Evolutionary conservation across 331 rosid species (phyloP), one percentile per base, ranked within the genome.

Genomic region (Spiraea crenata): DNA sequence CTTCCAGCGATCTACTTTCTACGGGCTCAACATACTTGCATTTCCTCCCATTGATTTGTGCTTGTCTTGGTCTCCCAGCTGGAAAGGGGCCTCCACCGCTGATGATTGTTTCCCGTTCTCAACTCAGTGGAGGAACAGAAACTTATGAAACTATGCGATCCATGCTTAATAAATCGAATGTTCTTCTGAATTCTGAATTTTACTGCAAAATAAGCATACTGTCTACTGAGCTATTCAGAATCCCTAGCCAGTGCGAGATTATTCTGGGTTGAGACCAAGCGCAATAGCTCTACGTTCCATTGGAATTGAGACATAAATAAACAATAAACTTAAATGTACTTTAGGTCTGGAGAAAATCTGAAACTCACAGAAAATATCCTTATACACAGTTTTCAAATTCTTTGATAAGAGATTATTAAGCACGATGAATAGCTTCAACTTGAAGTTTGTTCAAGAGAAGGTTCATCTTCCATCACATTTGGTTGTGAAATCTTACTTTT

Each of bases 151-250:
- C 38, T 4, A 39, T 25, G 63, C 42, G 19, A 19, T 51, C 0
- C 45, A 25, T 50, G 8, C 60, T 5, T 12, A 52, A 17, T 45
- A 54, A 52, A 39, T 52, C 19, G 41, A 68, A 68, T 51, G 40
- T 20, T 68, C 51, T 52, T 52, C 39, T 7, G 20, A 17, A 19
- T 68, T 37, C 20, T 2, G 63, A 52, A 55, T 51, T 68, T 67
- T 42, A 62, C 17, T 68, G 44, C 11, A 16, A 58, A 25, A 14
- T 3, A 58, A 58, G 64, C 64, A 58, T 58, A 58, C 40, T 58
- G 57, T 57, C 39, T 51, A 51, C 61, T 11, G 19, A 5, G 39
- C 73, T 40, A 1, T 50, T 20, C 72, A 38, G 39, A 39, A 12
- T 51, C 39, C 40, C 3, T 0, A 19, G 25, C 25, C 31, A 39